Conservation (phyloP, 352 stramenopile genomes). For the Synura sp. region DNA sequence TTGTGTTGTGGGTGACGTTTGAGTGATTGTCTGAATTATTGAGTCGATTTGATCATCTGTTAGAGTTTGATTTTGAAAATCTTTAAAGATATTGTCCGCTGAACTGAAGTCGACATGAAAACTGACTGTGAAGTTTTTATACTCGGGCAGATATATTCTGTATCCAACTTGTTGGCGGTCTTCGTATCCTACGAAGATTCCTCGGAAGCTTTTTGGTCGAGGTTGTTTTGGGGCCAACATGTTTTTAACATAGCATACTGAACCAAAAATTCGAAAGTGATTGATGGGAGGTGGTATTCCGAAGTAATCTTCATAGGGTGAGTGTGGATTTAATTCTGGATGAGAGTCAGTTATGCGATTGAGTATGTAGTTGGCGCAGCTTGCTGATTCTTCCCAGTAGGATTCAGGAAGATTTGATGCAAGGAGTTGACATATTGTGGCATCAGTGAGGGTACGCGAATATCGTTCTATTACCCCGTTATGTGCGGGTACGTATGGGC, state of each 20-base stretch:
- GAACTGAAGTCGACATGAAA: background rate
- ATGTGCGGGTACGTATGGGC: constrained; percentile 5
- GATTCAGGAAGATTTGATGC: constrained; percentile 15
- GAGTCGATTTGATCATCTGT: background rate
- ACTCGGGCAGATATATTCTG: constrained; percentile 5
- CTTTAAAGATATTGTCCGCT: background rate
- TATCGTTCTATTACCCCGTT: constrained; percentile 8
- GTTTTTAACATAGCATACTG: constrained; percentile 2
- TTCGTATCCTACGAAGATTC: constrained; percentile 13
- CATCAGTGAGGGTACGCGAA: constrained; percentile 2
- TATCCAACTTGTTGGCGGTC: no score
- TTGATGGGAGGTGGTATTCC: background rate
- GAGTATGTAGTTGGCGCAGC: background rate
- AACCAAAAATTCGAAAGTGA: constrained; percentile 21
- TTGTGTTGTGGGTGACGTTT: no score
- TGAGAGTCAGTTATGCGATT: background rate
- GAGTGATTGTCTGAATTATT: background rate
- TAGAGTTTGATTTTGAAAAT: background rate
- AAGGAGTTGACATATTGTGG: constrained; percentile 15
- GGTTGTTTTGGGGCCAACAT: constrained; percentile 7
- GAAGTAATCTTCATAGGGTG: constrained; percentile 22
- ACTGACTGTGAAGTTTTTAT: constrained; percentile 13
- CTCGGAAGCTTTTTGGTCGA: background rate
- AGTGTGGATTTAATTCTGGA: background rate
- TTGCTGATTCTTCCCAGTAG: constrained; percentile 10